These are phyloP conservation scores for Heliophila coronopifolia DNA, from an alignment of 441 rosid species.

Conservation along the genomic window DNA sequence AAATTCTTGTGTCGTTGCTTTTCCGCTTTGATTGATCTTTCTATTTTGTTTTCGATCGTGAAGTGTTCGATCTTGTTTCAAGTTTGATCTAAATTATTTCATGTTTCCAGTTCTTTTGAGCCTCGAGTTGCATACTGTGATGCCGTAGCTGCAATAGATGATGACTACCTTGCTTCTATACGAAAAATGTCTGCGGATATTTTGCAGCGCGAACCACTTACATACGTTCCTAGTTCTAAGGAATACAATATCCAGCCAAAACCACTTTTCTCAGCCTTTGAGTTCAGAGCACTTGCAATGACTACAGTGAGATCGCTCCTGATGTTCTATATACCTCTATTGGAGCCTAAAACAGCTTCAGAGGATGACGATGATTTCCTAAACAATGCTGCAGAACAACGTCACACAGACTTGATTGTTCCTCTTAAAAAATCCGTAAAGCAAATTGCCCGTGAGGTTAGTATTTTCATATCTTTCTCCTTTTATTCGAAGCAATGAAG, in stretches of 20 bases:
- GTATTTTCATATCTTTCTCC: constrained; percentile 13
- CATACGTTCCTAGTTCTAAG: constrained; percentile 43
- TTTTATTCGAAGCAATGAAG: neutral
- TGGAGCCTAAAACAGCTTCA: constrained; percentile 53
- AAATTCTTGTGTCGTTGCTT: no score
- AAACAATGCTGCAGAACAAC: constrained; percentile 42
- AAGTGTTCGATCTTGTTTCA: no score
- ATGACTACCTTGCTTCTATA: constrained; percentile 45
- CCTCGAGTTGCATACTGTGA: constrained; percentile 75
- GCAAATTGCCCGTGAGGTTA: constrained; percentile 84
- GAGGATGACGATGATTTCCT: constrained; percentile 75
- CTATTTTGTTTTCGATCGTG: no score
- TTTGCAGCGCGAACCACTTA: constrained; percentile 38
- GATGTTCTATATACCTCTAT: constrained; percentile 72
- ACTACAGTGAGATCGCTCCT: constrained; percentile 78
- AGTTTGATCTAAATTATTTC: no score
- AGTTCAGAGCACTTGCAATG: constrained; percentile 62
- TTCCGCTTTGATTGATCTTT: no score
- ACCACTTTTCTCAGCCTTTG: constrained; percentile 80
- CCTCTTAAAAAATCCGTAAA: constrained; percentile 80
- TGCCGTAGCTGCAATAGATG: constrained; percentile 58
- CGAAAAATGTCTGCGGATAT: constrained; percentile 36
- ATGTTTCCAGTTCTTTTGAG: constrained; percentile 46
- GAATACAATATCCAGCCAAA: constrained; percentile 64
- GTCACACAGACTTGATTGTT: constrained; percentile 54